These are phyloP conservation scores for Salix arbutifolia DNA, from an alignment of 345 rosid species.

Conservation along the genomic window DNA sequence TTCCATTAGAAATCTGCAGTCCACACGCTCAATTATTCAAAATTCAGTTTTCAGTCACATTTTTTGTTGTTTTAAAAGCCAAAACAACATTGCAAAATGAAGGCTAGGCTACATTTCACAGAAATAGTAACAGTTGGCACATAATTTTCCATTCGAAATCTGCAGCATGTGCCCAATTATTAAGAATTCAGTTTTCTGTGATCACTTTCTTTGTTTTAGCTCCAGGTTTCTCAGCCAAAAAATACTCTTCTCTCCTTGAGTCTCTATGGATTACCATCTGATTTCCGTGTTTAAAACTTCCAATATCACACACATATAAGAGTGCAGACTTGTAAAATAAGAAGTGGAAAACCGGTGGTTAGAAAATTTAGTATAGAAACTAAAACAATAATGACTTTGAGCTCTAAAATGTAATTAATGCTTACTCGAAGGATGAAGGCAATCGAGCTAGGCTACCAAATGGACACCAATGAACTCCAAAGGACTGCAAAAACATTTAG, in stretches of 20 bases:
- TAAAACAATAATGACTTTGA: conserved; percentile 8
- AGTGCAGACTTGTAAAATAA: background rate
- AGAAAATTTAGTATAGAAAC: conserved; percentile 2
- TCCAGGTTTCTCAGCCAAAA: background rate
- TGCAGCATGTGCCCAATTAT: background rate
- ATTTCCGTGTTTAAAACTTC: background rate
- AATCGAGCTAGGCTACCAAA: conserved; percentile 71
- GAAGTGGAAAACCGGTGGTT: conserved; percentile 1
- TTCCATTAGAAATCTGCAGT: background rate
- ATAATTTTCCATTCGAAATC: background rate
- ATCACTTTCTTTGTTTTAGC: background rate
- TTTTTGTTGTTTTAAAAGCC: background rate
- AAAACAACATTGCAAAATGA: background rate
- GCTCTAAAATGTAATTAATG: conserved; percentile 12
- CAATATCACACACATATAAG: background rate
- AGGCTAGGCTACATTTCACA: background rate
- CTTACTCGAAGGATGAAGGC: conserved; percentile 69
- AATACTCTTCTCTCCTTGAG: background rate
- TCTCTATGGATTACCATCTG: background rate
- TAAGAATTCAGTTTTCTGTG: background rate
- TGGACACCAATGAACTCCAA: conserved; percentile 96
- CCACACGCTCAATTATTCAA: background rate
- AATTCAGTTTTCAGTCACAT: background rate
- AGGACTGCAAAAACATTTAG: conserved; percentile 56
- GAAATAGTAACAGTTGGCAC: background rate